These are phyloP conservation scores for Apiospora sp. DNA, from an alignment of 2,329 filamentous ascomycete genomes.

Conservation along the genomic window DNA sequence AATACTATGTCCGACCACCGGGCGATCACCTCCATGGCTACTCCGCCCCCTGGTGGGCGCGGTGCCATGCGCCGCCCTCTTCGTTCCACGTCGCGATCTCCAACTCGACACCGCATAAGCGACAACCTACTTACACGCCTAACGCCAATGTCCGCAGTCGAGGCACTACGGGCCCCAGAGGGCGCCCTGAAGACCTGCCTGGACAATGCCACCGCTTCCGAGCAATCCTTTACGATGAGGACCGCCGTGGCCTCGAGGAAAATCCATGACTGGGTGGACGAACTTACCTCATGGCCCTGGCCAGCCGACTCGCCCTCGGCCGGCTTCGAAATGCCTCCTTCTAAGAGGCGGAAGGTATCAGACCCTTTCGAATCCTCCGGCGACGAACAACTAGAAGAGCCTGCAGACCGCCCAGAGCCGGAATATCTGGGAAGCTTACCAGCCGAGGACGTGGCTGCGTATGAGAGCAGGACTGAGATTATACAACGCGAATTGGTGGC, in stretches of 20 bases:
- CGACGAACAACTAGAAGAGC: conserved; percentile 19
- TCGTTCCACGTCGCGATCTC: conserved; percentile 52
- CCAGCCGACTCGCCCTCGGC: conserved; percentile 55
- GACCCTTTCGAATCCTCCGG: conserved; percentile 31
- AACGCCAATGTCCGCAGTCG: conserved; percentile 66
- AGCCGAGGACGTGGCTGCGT: conserved; percentile 67
- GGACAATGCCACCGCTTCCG: conserved; percentile 66
- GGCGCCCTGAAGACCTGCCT: conserved; percentile 66
- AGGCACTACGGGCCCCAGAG: conserved; percentile 63
- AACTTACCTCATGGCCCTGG: conserved; percentile 70
- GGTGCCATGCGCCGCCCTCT: conserved; percentile 47
- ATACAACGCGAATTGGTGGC: conserved; percentile 75
- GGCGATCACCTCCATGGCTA: conserved; percentile 34
- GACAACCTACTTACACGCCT: conserved; percentile 70
- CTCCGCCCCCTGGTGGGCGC: conserved; percentile 42
- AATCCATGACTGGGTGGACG: conserved; percentile 78
- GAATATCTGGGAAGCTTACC: conserved; percentile 76
- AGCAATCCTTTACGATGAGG: conserved; percentile 75
- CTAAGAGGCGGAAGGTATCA: conserved; percentile 51
- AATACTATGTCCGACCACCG: conserved; percentile 43
- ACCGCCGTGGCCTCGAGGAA: conserved; percentile 75
- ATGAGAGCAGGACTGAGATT: conserved; percentile 77
- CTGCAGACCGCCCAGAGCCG: conserved; percentile 41
- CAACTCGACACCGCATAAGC: conserved; percentile 51
- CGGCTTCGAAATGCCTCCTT: conserved; percentile 61